Percentiles rank a stretch among this genome's conserved stretches.
phyloP scores from a whole-genome alignment of 2,329 filamentous ascomycete species.

The Plenodomus lindquistii region DNA sequence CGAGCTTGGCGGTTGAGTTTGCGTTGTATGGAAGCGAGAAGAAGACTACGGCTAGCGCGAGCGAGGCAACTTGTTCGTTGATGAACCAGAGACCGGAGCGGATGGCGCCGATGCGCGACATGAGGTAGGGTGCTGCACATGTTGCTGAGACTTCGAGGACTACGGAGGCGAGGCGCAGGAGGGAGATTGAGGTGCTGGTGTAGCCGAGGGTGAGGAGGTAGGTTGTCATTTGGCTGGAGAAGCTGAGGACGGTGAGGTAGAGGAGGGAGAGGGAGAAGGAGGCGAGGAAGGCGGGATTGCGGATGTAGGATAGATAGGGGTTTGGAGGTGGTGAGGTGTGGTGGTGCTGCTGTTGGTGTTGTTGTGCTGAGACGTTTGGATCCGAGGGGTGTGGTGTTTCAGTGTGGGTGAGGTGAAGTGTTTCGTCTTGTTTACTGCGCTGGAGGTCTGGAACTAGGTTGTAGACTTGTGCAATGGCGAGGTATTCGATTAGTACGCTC shows the following conservation, averaged over 20 bases:
- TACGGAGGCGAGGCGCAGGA: constrained; percentile 58
- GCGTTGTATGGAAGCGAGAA: constrained; percentile 17
- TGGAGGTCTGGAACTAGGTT: constrained; percentile 36
- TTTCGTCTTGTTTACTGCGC: constrained; percentile 6
- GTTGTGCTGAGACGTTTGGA: not conserved
- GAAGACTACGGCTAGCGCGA: constrained; percentile 47
- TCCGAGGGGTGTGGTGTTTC: constrained; percentile 3
- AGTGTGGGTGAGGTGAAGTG: constrained; percentile 3
- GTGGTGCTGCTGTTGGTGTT: not conserved
- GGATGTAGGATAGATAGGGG: constrained; percentile 51
- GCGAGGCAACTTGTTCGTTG: constrained; percentile 66
- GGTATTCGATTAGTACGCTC: constrained; percentile 58
- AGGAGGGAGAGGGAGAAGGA: constrained; percentile 64
- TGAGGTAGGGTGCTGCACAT: constrained; percentile 61
- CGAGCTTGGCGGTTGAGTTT: constrained; percentile 17
- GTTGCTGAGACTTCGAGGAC: constrained; percentile 64
- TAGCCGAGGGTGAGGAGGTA: constrained; percentile 62
- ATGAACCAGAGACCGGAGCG: constrained; percentile 73
- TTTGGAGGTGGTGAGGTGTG: constrained; percentile 12
- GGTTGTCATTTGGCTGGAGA: constrained; percentile 64
- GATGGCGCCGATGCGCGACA: constrained; percentile 55
- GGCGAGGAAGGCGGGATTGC: constrained; percentile 61
- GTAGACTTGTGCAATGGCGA: constrained; percentile 54
- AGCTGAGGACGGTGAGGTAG: constrained; percentile 57
- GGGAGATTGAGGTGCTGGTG: constrained; percentile 56